These are phyloP conservation scores for Pythium phragmiticola DNA, from an alignment of 352 stramenopile species.

Conservation along the genomic window DNA sequence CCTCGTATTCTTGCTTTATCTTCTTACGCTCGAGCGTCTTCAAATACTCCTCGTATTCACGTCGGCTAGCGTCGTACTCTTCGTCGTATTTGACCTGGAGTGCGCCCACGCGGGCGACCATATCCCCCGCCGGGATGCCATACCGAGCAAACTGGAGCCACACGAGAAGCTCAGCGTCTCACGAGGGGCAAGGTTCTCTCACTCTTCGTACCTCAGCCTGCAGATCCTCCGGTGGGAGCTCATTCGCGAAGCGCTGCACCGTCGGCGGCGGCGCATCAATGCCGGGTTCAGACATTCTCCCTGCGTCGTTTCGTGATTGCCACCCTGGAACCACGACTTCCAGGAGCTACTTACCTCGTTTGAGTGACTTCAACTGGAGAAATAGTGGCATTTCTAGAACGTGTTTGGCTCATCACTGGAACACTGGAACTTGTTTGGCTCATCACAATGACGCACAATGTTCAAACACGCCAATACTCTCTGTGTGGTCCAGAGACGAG, in stretches of 20 bases:
- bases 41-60: conserved; percentile 40
- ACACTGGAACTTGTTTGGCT: conserved; percentile 5
- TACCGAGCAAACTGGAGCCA: conserved; percentile 47
- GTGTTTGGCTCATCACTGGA: too few relatives aligned
- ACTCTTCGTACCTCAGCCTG: conserved; percentile 45
- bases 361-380: conserved; percentile 11
- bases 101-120: conserved; percentile 35
- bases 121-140: conserved; percentile 45
- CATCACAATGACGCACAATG: conserved; percentile 13
- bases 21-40: conserved; percentile 44
- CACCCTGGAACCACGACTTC: conserved; percentile 3
- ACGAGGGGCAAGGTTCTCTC: background rate
- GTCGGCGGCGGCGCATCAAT: conserved; percentile 24
- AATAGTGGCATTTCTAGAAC: conserved; percentile 13
- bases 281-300: background rate
- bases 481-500: conserved; percentile 2
- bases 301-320: conserved; percentile 23
- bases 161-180: background rate
- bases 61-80: conserved; percentile 41
- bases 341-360: conserved; percentile 15
- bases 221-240: conserved; percentile 54
- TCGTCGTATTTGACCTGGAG: conserved; percentile 66
- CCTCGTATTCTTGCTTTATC: conserved; percentile 45
- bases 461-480: conserved; percentile 8
- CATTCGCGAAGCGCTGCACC: conserved; percentile 41